Evolutionary conservation across 73 alveolate genomes (phyloP).

Genomic region (Tetrahymena elliotti): DNA sequence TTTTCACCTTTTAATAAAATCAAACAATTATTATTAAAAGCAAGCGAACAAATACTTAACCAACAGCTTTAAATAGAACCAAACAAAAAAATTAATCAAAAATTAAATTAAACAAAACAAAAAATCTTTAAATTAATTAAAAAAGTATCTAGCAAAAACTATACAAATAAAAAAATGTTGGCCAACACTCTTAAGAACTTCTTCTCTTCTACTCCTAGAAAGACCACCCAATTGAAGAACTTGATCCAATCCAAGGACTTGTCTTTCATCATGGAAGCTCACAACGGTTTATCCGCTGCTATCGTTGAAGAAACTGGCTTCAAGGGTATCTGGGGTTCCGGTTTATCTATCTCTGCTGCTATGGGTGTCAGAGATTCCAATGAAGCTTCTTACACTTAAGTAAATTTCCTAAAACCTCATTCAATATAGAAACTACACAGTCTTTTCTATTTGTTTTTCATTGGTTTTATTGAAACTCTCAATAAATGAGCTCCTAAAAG

Average conservation of each 20-base stretch:
- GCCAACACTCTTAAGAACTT: background rate
- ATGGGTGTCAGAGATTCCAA: constrained; percentile 58
- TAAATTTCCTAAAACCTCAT: constrained; percentile 2
- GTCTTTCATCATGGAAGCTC: constrained; percentile 72
- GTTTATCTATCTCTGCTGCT: constrained; percentile 44
- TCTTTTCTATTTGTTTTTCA: constrained; percentile 35
- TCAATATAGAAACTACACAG: constrained; percentile 40
- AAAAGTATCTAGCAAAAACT: background rate
- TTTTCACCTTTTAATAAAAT: background rate
- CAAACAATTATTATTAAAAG: too few species aligned
- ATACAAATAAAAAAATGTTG: background rate
- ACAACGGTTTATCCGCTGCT: constrained; percentile 64
- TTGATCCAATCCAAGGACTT: constrained; percentile 22
- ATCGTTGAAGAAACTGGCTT: constrained; percentile 68
- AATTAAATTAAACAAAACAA: background rate
- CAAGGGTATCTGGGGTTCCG: constrained; percentile 60
- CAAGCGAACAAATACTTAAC: too few species aligned
- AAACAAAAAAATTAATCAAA: background rate
- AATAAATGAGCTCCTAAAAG: background rate
- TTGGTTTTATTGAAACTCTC: background rate
- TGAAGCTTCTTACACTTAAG: constrained; percentile 61
- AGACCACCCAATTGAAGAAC: constrained; percentile 38
- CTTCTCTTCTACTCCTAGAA: constrained; percentile 32
- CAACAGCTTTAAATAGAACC: background rate
- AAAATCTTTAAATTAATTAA: background rate